A percentile compares a stretch with the other conserved stretches of the same genome.
These are phyloP conservation scores for Pseudisothecium myosuroides DNA, from an alignment of 225 moss, liverwort and hornwort species.

Conservation along the genomic window DNA sequence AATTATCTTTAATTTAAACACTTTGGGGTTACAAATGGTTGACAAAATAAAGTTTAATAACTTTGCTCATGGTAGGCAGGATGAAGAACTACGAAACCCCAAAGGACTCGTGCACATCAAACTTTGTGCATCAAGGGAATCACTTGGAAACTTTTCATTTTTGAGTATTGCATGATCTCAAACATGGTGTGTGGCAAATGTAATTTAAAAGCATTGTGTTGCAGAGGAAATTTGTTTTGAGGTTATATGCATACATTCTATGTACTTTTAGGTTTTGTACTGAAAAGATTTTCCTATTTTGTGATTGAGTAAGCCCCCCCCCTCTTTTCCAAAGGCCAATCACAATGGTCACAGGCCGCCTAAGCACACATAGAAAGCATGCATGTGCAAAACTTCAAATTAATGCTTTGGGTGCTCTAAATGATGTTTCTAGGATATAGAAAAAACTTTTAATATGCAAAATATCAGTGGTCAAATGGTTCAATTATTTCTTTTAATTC, in stretches of 20 bases:
- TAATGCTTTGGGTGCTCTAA: accelerated
- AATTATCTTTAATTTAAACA: background rate
- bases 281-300: background rate
- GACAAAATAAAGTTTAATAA: background rate
- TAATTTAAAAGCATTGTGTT: accelerated
- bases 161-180: too few relatives aligned
- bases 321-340: background rate
- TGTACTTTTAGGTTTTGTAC: accelerated
- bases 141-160: too few relatives aligned
- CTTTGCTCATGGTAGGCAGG: background rate
- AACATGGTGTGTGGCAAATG: too few relatives aligned
- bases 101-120: background rate
- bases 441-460: background rate
- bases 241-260: too few relatives aligned
- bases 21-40: accelerated
- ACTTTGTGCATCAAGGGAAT: too few relatives aligned
- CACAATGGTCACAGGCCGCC: background rate
- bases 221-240: too few relatives aligned
- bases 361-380: background rate
- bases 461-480: background rate
- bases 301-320: accelerated
- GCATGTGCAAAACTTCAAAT: background rate
- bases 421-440: background rate
- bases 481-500: background rate
- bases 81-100: accelerated